Percentiles rank a stretch among this genome's conserved stretches.
These are phyloP conservation scores for Rhinocladiella similis DNA, from an alignment of 2,329 filamentous ascomycete species.

Conservation along the genomic window DNA sequence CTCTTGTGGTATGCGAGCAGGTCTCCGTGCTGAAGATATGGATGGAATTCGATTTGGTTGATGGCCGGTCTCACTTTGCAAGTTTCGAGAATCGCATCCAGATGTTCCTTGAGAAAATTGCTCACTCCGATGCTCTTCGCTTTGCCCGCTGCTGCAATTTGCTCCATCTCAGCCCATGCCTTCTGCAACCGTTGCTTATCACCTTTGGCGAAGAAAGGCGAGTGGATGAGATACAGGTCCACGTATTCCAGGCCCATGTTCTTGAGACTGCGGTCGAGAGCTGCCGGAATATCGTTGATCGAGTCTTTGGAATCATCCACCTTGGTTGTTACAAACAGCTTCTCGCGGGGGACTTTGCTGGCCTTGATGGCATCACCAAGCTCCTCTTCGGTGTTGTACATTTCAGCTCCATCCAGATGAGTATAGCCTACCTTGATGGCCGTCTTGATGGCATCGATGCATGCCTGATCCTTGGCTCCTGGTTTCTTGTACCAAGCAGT, in stretches of 20 bases:
- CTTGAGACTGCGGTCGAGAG: conserved; percentile 57
- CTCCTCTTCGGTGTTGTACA: conserved; percentile 52
- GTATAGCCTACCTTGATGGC: conserved; percentile 61
- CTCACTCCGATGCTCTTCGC: conserved; percentile 63
- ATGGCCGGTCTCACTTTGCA: conserved; percentile 44
- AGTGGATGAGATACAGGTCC: conserved; percentile 65
- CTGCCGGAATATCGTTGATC: conserved; percentile 56
- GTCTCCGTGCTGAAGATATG: conserved; percentile 48
- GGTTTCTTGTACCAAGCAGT: conserved; percentile 64
- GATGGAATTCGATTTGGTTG: conserved; percentile 48
- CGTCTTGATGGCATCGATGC: conserved; percentile 57
- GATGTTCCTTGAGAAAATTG: conserved; percentile 57
- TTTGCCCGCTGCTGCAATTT: conserved; percentile 57
- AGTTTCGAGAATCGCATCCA: conserved; percentile 52
- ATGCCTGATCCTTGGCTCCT: conserved; percentile 52
- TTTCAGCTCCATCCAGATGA: conserved; percentile 64
- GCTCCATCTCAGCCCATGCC: conserved; percentile 62
- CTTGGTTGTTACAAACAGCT: conserved; percentile 59
- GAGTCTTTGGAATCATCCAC: conserved; percentile 43
- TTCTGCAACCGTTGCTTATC: conserved; percentile 54
- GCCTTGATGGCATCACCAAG: conserved; percentile 51
- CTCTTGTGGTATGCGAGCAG: conserved; percentile 42
- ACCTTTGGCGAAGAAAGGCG: conserved; percentile 58
- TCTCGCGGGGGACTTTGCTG: conserved; percentile 45
- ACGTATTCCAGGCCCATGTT: conserved; percentile 63